These are phyloP conservation scores for Chenopodium suecicum DNA, from an alignment of 148 eudicot genomes.

Conservation along the genomic window DNA sequence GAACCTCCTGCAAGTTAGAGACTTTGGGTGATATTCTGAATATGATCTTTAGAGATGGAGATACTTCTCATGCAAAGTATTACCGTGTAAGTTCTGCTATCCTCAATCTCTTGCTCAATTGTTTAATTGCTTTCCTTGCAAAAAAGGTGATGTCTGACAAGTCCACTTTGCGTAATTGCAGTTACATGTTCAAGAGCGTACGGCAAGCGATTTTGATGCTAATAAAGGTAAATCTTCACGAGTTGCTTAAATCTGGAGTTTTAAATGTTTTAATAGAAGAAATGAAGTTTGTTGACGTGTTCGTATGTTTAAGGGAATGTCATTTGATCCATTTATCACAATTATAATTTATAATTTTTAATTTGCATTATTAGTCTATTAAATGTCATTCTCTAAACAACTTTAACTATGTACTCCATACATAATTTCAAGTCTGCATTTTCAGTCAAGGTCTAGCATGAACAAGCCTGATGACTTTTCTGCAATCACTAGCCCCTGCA, in stretches of 20 bases:
- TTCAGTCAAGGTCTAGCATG: too few relatives aligned
- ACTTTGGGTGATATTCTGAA: conserved; percentile 76
- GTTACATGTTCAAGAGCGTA: conserved; percentile 90
- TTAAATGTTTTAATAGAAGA: background rate
- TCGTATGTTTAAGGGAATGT: background rate
- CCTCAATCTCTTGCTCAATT: background rate
- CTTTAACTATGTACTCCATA: background rate
- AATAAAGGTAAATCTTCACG: conserved; percentile 43
- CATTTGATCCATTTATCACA: background rate
- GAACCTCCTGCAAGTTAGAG: conserved; percentile 71
- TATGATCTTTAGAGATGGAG: conserved; percentile 70
- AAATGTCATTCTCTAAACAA: background rate
- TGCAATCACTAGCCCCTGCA: too few relatives aligned
- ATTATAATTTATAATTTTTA: background rate
- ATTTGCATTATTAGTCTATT: background rate
- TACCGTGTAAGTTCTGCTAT: conserved; percentile 69
- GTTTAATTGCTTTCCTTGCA: conserved; percentile 6
- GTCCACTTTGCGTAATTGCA: conserved; percentile 33
- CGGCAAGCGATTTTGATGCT: conserved; percentile 42
- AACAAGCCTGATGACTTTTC: too few relatives aligned
- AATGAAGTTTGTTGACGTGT: conserved; percentile 1
- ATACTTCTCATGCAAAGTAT: conserved; percentile 72
- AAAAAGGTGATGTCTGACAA: conserved; percentile 22
- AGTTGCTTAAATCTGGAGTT: background rate
- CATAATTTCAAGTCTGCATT: too few relatives aligned